Evolutionary conservation across 2,329 filamentous ascomycete species (phyloP).

Genomic region (Trichoderma arundinaceum): DNA sequence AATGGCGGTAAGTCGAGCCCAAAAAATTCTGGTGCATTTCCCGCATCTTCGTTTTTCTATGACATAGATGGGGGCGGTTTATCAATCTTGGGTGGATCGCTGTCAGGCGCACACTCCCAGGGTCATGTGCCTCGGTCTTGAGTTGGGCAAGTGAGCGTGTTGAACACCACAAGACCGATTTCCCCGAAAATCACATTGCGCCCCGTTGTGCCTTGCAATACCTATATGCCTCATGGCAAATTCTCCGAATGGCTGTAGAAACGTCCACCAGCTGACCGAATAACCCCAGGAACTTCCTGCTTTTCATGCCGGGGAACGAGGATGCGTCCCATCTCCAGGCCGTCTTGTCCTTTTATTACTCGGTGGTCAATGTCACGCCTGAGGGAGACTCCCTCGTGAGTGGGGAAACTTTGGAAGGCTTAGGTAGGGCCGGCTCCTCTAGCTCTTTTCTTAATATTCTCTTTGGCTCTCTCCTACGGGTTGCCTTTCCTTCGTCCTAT

Average conservation of each 20-base stretch:
- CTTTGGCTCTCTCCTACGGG: slow-evolving; percentile 76
- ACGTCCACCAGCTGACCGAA: slow-evolving; percentile 32
- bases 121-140: slow-evolving; percentile 37
- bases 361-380: slow-evolving; percentile 84
- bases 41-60: not conserved
- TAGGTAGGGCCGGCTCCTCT: slow-evolving; percentile 78
- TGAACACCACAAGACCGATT: slow-evolving; percentile 27
- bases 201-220: slow-evolving; percentile 2
- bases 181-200: slow-evolving; percentile 5
- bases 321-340: slow-evolving; percentile 74
- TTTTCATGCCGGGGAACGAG: slow-evolving; percentile 76
- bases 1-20: slow-evolving; percentile 83
- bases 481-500: slow-evolving; percentile 58
- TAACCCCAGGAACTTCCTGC: slow-evolving; percentile 77
- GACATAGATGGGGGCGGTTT: slow-evolving; percentile 12
- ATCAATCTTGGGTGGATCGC: slow-evolving; percentile 21
- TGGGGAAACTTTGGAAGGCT: slow-evolving; percentile 87
- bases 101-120: slow-evolving; percentile 29
- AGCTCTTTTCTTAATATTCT: slow-evolving; percentile 68
- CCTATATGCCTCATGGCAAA: slow-evolving; percentile 3
- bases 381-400: slow-evolving; percentile 94
- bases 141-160: slow-evolving; percentile 16
- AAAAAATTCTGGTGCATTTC: not conserved
- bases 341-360: slow-evolving; percentile 89
- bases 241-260: slow-evolving; percentile 36